Evolutionary conservation across 768 basidiomycete genomes (phyloP).

Genomic region (Termitomyces sp.): DNA sequence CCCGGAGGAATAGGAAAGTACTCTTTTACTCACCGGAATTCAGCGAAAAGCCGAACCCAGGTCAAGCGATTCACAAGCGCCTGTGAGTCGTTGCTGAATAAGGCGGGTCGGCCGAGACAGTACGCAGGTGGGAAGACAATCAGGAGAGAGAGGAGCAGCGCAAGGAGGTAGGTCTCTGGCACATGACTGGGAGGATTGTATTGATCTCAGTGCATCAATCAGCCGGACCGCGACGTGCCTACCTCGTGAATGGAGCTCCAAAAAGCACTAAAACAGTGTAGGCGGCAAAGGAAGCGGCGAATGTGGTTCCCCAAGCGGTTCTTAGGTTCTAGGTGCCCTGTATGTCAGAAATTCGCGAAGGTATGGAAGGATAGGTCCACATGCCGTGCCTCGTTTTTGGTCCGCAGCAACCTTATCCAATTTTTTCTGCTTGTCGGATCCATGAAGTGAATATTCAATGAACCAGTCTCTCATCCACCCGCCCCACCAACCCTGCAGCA

Average conservation of each 20-base stretch:
- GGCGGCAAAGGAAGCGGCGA: constrained; percentile 42
- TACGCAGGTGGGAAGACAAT: constrained; percentile 66
- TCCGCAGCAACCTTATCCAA: constrained; percentile 39
- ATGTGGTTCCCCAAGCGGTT: constrained; percentile 51
- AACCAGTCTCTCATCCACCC: constrained; percentile 62
- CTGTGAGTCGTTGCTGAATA: constrained; percentile 31
- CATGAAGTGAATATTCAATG: constrained; percentile 36
- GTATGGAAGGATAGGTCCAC: constrained; percentile 14
- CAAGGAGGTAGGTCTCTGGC: constrained; percentile 62
- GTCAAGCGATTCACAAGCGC: constrained; percentile 54
- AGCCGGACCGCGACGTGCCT: constrained; percentile 14
- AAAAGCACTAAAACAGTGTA: constrained; percentile 58
- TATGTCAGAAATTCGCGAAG: neutral
- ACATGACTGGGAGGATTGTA: constrained; percentile 35
- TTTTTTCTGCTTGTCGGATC: constrained; percentile 38
- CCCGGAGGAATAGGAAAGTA: constrained; percentile 1
- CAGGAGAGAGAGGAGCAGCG: constrained; percentile 65
- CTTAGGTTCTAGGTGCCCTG: constrained; percentile 39
- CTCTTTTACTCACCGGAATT: constrained; percentile 62
- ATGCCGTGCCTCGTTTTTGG: constrained; percentile 34
- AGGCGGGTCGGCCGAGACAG: constrained; percentile 59
- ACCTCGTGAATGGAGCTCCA: constrained; percentile 72
- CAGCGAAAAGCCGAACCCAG: constrained; percentile 80
- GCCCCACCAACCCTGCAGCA: constrained; percentile 72
- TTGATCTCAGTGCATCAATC: constrained; percentile 4